Base-by-base conservation (phyloP, 169 alveolate species). In the Babesia bigemina region DNA sequence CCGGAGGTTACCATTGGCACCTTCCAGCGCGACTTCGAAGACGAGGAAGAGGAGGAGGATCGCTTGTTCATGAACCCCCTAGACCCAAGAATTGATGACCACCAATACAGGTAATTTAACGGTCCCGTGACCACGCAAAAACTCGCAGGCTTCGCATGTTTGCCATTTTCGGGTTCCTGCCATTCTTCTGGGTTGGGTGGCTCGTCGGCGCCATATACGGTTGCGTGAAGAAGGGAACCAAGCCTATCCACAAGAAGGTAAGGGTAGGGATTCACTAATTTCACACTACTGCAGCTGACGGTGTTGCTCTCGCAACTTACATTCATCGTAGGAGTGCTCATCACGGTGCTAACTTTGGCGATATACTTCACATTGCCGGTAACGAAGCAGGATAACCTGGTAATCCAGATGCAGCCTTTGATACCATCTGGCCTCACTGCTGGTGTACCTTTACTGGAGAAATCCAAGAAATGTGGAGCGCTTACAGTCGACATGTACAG, bases 111-210 rank as follows among this genome's bases (percentile, higher is more conserved):
- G 70, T 61, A 16, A 16, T 55, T 61, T 1, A 2, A 28, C 12
- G 4, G 28, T 52, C 14, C 49, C 24, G 45, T 39, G 17, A 45
- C 50, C 19, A 45, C 19, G 0, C 50, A 45, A 2, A 10, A 10
- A 45, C 14, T 12, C 53, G 13, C 58, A 81, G 88, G 36, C 78
- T 83, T 24, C 90, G 90, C 29, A 24, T 73, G 47, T 74, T 83
- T 33, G 69, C 62, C 16, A 44, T 73, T 19, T 19, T 83, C 21
- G 90, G 90, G 9, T 14, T 83, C 9, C 53, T 83, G 9, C 90
- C 90, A 42, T 65, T 83, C 47, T 47, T 75, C 52, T 70, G 72
- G 58, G 47, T 83, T 9, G 85, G 86, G 0, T 83, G 90, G 85
- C n/a, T 83, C 13, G 24, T 75, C 10, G 90, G 90, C 53, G n/a